A percentile compares a stretch with the other conserved stretches of the same genome.
These are phyloP conservation scores for Phytopythium chamaehyphon DNA, from an alignment of 352 stramenopile species.

Conservation along the genomic window DNA sequence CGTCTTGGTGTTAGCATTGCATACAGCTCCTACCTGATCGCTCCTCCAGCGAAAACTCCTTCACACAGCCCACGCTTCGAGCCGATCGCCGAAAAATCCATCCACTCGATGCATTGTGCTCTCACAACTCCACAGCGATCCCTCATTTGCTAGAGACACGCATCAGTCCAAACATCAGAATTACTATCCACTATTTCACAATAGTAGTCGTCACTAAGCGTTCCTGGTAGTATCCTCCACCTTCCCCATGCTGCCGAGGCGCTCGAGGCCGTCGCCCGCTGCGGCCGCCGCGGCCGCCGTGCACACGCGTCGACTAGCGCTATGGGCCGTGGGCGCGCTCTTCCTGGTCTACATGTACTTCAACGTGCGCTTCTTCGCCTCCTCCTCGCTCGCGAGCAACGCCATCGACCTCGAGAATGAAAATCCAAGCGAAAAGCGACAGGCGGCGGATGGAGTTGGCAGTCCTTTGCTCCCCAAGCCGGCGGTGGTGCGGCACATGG, in stretches of 20 bases:
- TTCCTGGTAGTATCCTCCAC: no score
- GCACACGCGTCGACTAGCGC: background rate
- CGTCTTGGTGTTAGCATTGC: no score
- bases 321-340: conserved; percentile 28
- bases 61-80: no score
- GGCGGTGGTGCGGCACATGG: background rate
- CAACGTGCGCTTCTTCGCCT: conserved; percentile 61
- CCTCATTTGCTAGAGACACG: no score
- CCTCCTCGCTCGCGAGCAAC: conserved; percentile 23
- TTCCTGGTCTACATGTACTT: conserved; percentile 59
- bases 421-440: conserved; percentile 6
- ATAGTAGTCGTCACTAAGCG: no score
- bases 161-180: no score
- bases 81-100: no score
- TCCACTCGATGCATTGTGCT: no score
- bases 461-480: background rate
- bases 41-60: no score
- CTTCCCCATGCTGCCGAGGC: background rate
- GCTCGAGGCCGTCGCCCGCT: background rate
- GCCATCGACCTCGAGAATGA: conserved; percentile 15
- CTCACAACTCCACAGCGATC: no score
- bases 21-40: no score
- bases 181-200: no score
- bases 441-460: conserved; percentile 7
- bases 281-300: background rate